Conservation (phyloP, 208 protist species). For the Trypanosoma lewisi region DNA sequence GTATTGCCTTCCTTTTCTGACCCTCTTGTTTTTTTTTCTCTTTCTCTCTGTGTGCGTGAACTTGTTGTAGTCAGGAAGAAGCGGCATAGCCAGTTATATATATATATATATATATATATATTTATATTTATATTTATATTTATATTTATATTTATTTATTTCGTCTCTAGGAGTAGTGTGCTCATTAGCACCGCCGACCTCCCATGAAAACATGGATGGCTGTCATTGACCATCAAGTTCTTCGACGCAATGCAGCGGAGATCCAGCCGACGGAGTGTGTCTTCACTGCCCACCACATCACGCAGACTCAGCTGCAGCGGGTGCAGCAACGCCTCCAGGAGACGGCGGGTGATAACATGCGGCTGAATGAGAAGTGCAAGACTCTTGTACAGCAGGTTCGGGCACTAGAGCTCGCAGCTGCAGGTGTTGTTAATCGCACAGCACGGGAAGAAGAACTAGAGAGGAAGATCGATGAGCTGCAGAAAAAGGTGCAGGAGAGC, state of each 20-base stretch:
- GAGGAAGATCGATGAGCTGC: constrained; percentile 38
- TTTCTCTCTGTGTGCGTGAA: too few relatives aligned
- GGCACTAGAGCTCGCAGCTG: constrained; percentile 44
- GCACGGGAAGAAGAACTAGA: constrained; percentile 49
- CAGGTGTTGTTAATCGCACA: constrained; percentile 36
- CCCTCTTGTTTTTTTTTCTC: too few relatives aligned
- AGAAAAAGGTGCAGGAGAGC: constrained; percentile 44
- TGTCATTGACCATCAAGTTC: constrained; percentile 40
- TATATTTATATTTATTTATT: too few relatives aligned
- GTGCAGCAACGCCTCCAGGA: constrained; percentile 31
- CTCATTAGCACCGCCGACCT: not conserved
- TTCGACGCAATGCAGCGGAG: constrained; percentile 55
- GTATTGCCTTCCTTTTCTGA: too few relatives aligned
- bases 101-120: too few relatives aligned
- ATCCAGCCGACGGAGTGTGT: constrained; percentile 43
- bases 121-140: too few relatives aligned
- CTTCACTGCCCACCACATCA: constrained; percentile 40
- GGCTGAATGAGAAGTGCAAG: constrained; percentile 33
- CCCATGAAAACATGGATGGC: constrained; percentile 11
- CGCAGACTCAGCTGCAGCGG: constrained; percentile 34
- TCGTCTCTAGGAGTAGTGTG: not conserved
- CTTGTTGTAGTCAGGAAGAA: too few relatives aligned
- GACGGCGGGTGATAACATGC: constrained; percentile 34
- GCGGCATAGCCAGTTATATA: too few relatives aligned
- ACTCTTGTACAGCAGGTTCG: constrained; percentile 40